phyloP scores from a whole-genome alignment of 78 protist species.

The Cavenderia fasciculata region DNA sequence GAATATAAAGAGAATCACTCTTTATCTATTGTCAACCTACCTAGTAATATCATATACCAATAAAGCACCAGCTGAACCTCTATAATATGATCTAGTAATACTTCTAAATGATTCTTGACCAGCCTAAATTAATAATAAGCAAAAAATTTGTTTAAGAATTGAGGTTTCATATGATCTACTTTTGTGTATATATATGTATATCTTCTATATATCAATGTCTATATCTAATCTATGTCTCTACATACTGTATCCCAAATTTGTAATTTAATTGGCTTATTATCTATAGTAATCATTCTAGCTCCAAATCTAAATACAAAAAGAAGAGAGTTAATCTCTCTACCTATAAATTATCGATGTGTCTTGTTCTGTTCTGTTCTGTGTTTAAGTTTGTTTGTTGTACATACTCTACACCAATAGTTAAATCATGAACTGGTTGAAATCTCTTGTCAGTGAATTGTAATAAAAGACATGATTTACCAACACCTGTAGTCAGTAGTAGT shows the following conservation, averaged over 20 bases:
- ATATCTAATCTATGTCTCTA: not conserved
- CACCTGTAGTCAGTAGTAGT: slow-evolving; percentile 70
- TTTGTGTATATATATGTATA: not conserved
- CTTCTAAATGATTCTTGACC: slow-evolving; percentile 70
- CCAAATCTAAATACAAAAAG: slow-evolving; percentile 88
- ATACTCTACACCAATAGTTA: slow-evolving; percentile 99
- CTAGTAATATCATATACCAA: slow-evolving; percentile 37
- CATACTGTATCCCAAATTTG: slow-evolving; percentile 56
- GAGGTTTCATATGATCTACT: not conserved
- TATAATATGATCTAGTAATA: slow-evolving; percentile 63
- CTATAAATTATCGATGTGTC: too few relatives aligned
- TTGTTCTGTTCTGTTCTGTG: too few relatives aligned
- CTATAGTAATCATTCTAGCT: slow-evolving; percentile 93
- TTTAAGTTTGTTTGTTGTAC: slow-evolving; percentile 87
- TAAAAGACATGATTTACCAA: slow-evolving; percentile 97
- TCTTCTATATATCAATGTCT: too few relatives aligned
- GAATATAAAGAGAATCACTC: too few relatives aligned
- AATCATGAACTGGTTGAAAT: slow-evolving; percentile 97
- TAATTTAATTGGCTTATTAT: slow-evolving; percentile 78
- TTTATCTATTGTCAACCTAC: slow-evolving; percentile 97
- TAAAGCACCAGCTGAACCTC: slow-evolving; percentile 54
- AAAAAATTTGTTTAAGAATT: not conserved
- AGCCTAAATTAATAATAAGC: slow-evolving; percentile 5
- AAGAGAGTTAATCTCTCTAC: too few relatives aligned
- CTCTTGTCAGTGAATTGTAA: slow-evolving; percentile 98